phyloP scores from a whole-genome alignment of 768 basidiomycete genomes.

The Trametes maxima region DNA sequence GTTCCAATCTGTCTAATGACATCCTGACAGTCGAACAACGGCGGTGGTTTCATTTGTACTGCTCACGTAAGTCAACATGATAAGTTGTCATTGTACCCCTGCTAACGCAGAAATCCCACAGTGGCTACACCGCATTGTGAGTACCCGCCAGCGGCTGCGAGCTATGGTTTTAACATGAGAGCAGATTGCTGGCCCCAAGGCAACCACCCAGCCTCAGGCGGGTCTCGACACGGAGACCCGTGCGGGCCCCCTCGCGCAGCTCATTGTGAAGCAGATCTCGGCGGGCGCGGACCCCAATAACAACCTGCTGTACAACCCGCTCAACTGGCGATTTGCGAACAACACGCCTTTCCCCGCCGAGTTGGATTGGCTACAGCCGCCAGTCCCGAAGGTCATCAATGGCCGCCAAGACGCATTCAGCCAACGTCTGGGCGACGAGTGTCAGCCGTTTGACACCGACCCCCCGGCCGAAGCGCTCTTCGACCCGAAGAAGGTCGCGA shows the following conservation, averaged over 20 bases:
- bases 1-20: not conserved
- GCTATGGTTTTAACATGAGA: not conserved
- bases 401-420: constrained; percentile 53
- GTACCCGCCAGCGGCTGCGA: not conserved
- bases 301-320: constrained; percentile 50
- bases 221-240: constrained; percentile 54
- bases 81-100: not conserved
- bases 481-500: constrained; percentile 48
- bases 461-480: constrained; percentile 52
- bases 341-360: constrained; percentile 43
- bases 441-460: constrained; percentile 37
- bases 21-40: constrained; percentile 34
- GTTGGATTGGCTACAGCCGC: constrained; percentile 51
- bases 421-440: constrained; percentile 40
- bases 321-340: constrained; percentile 50
- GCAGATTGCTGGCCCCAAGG: constrained; percentile 52
- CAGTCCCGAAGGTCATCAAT: constrained; percentile 47
- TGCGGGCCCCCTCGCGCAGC: constrained; percentile 50
- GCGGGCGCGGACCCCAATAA: constrained; percentile 46
- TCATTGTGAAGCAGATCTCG: constrained; percentile 49
- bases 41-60: constrained; percentile 54
- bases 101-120: constrained; percentile 8
- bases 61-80: constrained; percentile 48
- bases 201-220: constrained; percentile 54
- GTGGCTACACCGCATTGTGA: constrained; percentile 45